Percentiles rank a stretch among this genome's conserved stretches.
phyloP scores from a whole-genome alignment of 2,329 filamentous ascomycete species.

The Diaporthe sp. region DNA sequence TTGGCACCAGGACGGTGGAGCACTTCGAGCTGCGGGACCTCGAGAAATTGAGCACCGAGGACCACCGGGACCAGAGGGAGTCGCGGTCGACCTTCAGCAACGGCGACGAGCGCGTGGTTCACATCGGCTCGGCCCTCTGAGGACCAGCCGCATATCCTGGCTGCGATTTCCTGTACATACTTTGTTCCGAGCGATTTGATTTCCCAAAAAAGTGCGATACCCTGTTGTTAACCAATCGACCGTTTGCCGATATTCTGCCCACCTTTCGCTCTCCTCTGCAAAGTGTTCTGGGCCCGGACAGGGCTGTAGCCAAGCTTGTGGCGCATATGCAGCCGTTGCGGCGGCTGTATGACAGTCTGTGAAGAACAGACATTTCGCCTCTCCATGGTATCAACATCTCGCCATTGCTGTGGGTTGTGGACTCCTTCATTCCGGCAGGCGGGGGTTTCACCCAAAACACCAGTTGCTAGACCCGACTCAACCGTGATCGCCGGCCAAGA shows the following conservation, averaged over 20 bases:
- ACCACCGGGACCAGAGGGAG: not conserved
- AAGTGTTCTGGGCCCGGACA: not conserved
- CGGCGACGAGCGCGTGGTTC: slow-evolving; percentile 16
- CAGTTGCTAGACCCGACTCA: slow-evolving; percentile 14
- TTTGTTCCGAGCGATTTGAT: slow-evolving; percentile 27
- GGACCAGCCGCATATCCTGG: not conserved
- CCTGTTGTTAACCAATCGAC: slow-evolving; percentile 11
- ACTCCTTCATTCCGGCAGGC: slow-evolving; percentile 23
- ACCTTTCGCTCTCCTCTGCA: not conserved
- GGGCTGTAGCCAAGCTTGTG: slow-evolving; percentile 18
- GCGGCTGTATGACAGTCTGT: not conserved
- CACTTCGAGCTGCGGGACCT: slow-evolving; percentile 26
- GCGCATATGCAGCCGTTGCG: not conserved
- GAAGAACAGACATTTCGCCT: not conserved
- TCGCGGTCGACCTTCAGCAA: slow-evolving; percentile 31
- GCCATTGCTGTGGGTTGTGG: slow-evolving; percentile 19
- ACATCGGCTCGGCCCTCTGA: slow-evolving; percentile 24
- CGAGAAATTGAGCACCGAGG: slow-evolving; percentile 23
- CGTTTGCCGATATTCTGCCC: not conserved
- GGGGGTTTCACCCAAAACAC: slow-evolving; percentile 23
- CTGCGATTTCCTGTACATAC: slow-evolving; percentile 16
- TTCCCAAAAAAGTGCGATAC: slow-evolving; percentile 29
- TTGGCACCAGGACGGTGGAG: slow-evolving; percentile 6
- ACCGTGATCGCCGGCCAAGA: slow-evolving; percentile 28
- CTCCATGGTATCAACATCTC: slow-evolving; percentile 18